These are phyloP conservation scores for Talaromyces sp. DNA, from an alignment of 2,329 filamentous ascomycete genomes.

Conservation along the genomic window DNA sequence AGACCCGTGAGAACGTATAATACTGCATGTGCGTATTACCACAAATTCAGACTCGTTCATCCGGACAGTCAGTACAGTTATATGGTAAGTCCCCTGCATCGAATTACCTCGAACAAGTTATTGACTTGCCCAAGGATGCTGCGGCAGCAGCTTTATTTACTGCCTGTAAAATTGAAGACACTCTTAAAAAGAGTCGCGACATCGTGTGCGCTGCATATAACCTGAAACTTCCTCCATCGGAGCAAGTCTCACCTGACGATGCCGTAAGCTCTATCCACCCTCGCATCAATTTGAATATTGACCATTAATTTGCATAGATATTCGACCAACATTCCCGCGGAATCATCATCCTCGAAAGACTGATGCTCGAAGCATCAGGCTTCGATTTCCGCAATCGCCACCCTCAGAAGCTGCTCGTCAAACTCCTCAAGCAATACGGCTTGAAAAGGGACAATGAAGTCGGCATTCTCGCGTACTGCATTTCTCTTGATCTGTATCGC, in stretches of 20 bases:
- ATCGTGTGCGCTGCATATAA: constrained; percentile 90
- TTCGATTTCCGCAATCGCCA: constrained; percentile 93
- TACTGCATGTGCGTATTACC: constrained; percentile 87
- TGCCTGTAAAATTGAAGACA: constrained; percentile 97
- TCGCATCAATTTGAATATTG: background rate
- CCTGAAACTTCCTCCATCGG: constrained; percentile 65
- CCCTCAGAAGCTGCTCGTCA: constrained; percentile 79
- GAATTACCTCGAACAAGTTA: background rate
- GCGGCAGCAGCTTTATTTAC: constrained; percentile 85
- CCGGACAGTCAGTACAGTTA: constrained; percentile 83
- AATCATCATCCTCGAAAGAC: constrained; percentile 83
- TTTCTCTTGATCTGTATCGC: constrained; percentile 85
- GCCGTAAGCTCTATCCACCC: constrained; percentile 53
- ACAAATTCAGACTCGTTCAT: constrained; percentile 85
- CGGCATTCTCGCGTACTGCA: constrained; percentile 69
- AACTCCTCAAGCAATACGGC: constrained; percentile 64
- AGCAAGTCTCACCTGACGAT: constrained; percentile 74
- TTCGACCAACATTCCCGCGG: constrained; percentile 77
- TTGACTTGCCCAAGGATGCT: constrained; percentile 59
- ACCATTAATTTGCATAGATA: constrained; percentile 48
- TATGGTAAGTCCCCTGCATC: constrained; percentile 37
- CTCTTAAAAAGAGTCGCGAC: constrained; percentile 91
- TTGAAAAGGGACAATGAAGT: constrained; percentile 54
- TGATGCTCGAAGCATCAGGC: constrained; percentile 86
- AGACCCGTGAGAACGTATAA: constrained; percentile 89